phyloP scores from a whole-genome alignment of 345 rosid genomes.

The Eucalyptus marginata region DNA sequence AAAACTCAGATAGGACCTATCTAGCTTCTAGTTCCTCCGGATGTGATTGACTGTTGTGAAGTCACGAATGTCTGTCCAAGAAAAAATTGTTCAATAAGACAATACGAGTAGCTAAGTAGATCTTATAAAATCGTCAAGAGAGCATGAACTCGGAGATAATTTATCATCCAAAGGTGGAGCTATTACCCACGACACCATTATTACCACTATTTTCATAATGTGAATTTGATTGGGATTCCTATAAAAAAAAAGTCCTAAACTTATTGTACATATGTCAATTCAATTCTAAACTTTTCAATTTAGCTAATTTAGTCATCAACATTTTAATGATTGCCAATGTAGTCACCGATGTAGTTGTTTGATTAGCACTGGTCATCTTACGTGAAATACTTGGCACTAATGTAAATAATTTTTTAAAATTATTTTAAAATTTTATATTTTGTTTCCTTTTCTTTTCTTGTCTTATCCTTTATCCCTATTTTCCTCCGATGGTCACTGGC shows the following conservation, averaged over 20 bases:
- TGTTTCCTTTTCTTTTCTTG: no score
- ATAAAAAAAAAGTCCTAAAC: not conserved
- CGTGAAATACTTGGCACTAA: accelerated
- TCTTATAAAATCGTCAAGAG: not conserved
- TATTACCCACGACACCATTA: not conserved
- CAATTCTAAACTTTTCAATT: not conserved
- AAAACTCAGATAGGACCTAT: not conserved
- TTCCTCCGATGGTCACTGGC: accelerated
- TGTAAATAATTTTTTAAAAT: not conserved
- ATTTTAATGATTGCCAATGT: not conserved
- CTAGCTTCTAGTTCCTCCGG: not conserved
- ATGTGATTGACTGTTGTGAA: not conserved
- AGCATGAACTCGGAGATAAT: not conserved
- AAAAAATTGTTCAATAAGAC: not conserved
- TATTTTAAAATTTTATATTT: not conserved
- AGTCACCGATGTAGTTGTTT: not conserved
- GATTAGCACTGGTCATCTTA: not conserved
- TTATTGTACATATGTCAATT: no score
- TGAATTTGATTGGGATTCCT: not conserved
- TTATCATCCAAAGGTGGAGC: not conserved
- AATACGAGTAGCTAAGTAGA: not conserved
- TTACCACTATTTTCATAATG: not conserved
- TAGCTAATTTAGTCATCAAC: not conserved
- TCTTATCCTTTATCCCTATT: not conserved
- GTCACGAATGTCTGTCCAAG: not conserved